Conservation (phyloP, 192 early-diverging fungal genomes). For the Entomortierella chlamydospora region DNA sequence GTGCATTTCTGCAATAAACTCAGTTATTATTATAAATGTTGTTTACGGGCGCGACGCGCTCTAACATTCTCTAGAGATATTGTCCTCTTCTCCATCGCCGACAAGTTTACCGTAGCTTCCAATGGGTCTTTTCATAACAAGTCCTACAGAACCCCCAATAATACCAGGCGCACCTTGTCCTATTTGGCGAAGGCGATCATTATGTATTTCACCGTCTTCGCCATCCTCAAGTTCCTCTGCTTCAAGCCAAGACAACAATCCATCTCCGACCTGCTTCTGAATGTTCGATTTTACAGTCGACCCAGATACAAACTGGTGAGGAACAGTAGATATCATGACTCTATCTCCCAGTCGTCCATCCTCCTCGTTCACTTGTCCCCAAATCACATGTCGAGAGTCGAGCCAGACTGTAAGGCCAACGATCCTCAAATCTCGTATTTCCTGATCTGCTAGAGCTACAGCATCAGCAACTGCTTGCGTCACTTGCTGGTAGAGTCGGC, state of each 20-base stretch:
- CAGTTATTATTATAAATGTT: too few relatives aligned
- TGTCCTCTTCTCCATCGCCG: slow-evolving; percentile 32
- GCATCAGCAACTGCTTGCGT: slow-evolving; percentile 28
- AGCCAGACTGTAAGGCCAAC: slow-evolving; percentile 39
- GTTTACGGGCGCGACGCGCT: too few relatives aligned
- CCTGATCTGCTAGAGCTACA: slow-evolving; percentile 31
- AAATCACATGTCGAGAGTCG: slow-evolving; percentile 36
- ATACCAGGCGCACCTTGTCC: slow-evolving; percentile 24
- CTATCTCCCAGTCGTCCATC: slow-evolving; percentile 36
- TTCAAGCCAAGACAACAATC: slow-evolving; percentile 33
- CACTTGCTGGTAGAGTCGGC: slow-evolving; percentile 18
- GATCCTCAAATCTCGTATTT: slow-evolving; percentile 19
- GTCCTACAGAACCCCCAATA: slow-evolving; percentile 33
- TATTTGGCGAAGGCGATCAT: not conserved
- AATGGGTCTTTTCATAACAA: slow-evolving; percentile 40
- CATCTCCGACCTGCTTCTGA: slow-evolving; percentile 14
- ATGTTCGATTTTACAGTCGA: not conserved
- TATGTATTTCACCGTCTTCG: not conserved
- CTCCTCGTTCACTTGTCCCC: slow-evolving; percentile 31
- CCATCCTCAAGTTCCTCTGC: not conserved
- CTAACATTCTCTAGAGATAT: slow-evolving; percentile 1
- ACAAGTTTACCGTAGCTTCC: slow-evolving; percentile 28
- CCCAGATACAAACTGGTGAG: not conserved
- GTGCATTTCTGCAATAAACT: too few relatives aligned
- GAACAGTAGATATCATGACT: slow-evolving; percentile 35